Evolutionary conservation across 805 yeast genomes (phyloP).

Genomic region (Saccharomycopsis lassenensis): DNA sequence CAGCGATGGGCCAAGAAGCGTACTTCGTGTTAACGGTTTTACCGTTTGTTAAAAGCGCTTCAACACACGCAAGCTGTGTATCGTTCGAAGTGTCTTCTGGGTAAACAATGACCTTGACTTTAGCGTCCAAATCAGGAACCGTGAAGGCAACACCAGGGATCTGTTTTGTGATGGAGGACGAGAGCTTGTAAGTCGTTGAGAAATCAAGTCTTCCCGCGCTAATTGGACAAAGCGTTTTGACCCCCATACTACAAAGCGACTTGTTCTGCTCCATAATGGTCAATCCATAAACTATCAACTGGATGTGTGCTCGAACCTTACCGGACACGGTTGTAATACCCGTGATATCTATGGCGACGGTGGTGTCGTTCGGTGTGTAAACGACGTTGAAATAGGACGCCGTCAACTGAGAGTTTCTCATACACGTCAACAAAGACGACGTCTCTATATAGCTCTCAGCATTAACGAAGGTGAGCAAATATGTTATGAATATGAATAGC

Average conservation of each 20-base stretch:
- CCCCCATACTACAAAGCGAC: constrained; percentile 52
- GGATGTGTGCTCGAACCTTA: constrained; percentile 53
- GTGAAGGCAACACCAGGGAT: constrained; percentile 83
- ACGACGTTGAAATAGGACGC: constrained; percentile 73
- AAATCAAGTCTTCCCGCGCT: constrained; percentile 80
- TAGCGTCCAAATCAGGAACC: constrained; percentile 90
- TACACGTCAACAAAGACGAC: constrained; percentile 77
- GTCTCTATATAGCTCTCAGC: constrained; percentile 30
- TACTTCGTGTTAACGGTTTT: constrained; percentile 88
- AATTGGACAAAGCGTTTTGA: constrained; percentile 67
- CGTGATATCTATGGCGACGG: constrained; percentile 55
- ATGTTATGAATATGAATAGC: neutral
- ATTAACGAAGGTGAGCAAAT: neutral
- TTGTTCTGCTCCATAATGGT: constrained; percentile 43
- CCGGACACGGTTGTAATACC: constrained; percentile 74
- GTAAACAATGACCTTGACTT: constrained; percentile 65
- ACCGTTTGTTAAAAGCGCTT: constrained; percentile 76
- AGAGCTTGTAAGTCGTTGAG: constrained; percentile 35
- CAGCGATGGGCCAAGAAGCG: constrained; percentile 95
- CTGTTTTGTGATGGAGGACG: constrained; percentile 29
- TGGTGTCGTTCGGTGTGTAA: constrained; percentile 53
- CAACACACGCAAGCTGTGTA: constrained; percentile 77
- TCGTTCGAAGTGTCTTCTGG: constrained; percentile 31
- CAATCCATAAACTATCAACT: constrained; percentile 74
- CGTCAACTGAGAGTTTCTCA: constrained; percentile 79